A percentile compares a stretch with the other conserved stretches of the same genome.
Evolutionary conservation across 768 basidiomycete genomes (phyloP).

Genomic region (Termitomyces heimii): DNA sequence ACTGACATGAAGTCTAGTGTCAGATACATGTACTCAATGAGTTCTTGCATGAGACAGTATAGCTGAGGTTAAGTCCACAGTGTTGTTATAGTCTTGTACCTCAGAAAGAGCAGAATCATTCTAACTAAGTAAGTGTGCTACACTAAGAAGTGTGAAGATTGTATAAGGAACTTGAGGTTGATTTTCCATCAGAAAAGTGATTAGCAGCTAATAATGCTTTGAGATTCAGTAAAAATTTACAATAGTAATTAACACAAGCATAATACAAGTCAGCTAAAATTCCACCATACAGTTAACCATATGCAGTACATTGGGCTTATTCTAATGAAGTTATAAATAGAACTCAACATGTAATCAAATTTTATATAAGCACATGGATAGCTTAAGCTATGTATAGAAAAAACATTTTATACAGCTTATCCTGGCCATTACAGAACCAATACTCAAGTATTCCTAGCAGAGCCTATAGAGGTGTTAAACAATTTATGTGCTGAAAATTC

Average conservation of each 20-base stretch:
- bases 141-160: not conserved
- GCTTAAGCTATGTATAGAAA: slow-evolving; percentile 27
- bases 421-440: not conserved
- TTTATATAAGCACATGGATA: no score
- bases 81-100: not conserved
- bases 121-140: not conserved
- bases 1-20: not conserved
- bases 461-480: slow-evolving; percentile 30
- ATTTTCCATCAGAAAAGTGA: no score
- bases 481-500: not conserved
- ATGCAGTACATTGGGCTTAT: not conserved
- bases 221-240: not conserved
- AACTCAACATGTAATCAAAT: no score
- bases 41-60: not conserved
- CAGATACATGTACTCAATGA: not conserved
- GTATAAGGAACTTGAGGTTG: not conserved
- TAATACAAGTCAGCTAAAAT: not conserved
- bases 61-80: not conserved
- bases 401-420: slow-evolving; percentile 27
- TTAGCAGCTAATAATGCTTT: not conserved
- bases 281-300: not conserved
- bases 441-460: not conserved
- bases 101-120: not conserved
- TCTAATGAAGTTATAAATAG: no score
- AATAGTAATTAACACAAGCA: not conserved